phyloP scores from a whole-genome alignment of 202 grass and related monocot genomes.

The Zoysia matrella region DNA sequence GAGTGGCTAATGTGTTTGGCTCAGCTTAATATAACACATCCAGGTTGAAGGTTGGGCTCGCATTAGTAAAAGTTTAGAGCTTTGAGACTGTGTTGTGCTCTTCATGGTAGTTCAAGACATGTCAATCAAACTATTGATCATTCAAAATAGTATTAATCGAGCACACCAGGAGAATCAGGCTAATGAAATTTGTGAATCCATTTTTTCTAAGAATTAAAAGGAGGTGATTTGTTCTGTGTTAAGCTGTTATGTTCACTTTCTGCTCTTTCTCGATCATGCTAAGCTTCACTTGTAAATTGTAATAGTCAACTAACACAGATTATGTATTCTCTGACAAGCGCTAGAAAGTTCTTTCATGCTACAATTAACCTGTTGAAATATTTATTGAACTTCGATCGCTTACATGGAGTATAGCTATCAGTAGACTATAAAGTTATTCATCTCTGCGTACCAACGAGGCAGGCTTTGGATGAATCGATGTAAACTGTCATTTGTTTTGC shows the following conservation, averaged over 20 bases:
- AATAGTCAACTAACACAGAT: background rate
- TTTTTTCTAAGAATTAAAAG: background rate
- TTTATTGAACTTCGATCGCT: slow-evolving; percentile 26
- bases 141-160: too few relatives aligned
- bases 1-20: slow-evolving; percentile 5
- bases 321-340: background rate
- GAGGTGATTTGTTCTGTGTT: background rate
- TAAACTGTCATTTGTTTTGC: background rate
- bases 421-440: slow-evolving; percentile 38
- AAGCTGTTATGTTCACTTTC: background rate
- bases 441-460: slow-evolving; percentile 29
- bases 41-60: background rate
- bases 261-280: background rate
- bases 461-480: slow-evolving; percentile 14
- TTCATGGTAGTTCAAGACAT: background rate
- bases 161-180: too few relatives aligned
- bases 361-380: slow-evolving; percentile 10
- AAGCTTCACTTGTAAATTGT: background rate
- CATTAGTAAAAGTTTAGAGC: background rate
- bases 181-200: too few relatives aligned
- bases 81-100: background rate
- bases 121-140: background rate
- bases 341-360: background rate
- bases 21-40: background rate
- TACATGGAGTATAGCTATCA: slow-evolving; percentile 2